Percentiles rank a stretch among this genome's conserved stretches.
Evolutionary conservation across 495 filamentous ascomycete species (phyloP).

Genomic region (Pyronema omphalodes): DNA sequence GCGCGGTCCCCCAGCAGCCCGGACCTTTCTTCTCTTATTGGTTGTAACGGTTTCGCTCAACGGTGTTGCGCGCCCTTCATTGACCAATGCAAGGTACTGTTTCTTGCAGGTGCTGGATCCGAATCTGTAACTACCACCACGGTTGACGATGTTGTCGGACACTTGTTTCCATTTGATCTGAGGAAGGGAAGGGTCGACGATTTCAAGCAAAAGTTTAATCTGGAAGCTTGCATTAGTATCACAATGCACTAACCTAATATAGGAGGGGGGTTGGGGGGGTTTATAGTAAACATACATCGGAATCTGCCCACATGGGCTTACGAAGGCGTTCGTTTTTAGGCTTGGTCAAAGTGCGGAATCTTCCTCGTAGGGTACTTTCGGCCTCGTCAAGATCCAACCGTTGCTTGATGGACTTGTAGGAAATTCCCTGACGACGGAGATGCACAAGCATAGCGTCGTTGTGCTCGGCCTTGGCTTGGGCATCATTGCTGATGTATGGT

Average conservation of each 20-base stretch:
- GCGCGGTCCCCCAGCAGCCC: background rate
- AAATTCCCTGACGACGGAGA: slow-evolving; percentile 43
- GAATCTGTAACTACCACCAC: slow-evolving; percentile 70
- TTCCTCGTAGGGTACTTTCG: slow-evolving; percentile 71
- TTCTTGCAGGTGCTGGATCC: slow-evolving; percentile 77
- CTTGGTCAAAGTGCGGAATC: slow-evolving; percentile 66
- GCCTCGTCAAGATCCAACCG: slow-evolving; percentile 52
- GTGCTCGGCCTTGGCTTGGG: background rate
- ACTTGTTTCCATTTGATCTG: slow-evolving; percentile 75
- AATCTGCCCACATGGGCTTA: slow-evolving; percentile 56
- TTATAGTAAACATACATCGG: slow-evolving; percentile 47
- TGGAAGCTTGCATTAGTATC: background rate
- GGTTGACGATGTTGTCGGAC: slow-evolving; percentile 44
- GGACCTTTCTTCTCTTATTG: slow-evolving; percentile 6
- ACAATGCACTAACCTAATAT: no score
- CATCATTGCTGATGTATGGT: background rate
- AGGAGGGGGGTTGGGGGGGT: background rate
- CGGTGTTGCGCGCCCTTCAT: slow-evolving; percentile 10
- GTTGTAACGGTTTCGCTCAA: slow-evolving; percentile 3
- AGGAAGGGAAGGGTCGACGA: slow-evolving; percentile 10
- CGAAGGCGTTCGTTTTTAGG: slow-evolving; percentile 50
- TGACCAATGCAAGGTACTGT: slow-evolving; percentile 44
- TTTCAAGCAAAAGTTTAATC: slow-evolving; percentile 14
- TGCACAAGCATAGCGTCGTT: slow-evolving; percentile 49
- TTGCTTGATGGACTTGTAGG: slow-evolving; percentile 62